Evolutionary conservation across 2,329 filamentous ascomycete species (phyloP).

Genomic region (Calonectria pseudoturangicola): DNA sequence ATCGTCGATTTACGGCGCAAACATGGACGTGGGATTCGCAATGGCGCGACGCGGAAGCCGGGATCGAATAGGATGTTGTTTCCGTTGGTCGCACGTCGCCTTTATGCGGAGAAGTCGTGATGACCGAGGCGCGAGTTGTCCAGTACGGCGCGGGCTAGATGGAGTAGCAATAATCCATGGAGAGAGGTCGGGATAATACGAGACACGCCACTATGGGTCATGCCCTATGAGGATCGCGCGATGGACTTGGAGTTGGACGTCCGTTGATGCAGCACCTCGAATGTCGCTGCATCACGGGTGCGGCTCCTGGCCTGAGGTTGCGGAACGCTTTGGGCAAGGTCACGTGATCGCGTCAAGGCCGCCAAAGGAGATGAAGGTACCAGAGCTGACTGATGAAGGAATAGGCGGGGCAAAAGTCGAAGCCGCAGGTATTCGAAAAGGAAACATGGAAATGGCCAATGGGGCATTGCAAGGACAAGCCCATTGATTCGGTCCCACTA

Average conservation of each 20-base stretch:
- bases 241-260: slow-evolving; percentile 41
- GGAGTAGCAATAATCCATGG: slow-evolving; percentile 44
- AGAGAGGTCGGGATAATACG: slow-evolving; percentile 6
- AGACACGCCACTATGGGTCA: slow-evolving; percentile 21
- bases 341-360: slow-evolving; percentile 48
- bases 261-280: slow-evolving; percentile 49
- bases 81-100: slow-evolving; percentile 49
- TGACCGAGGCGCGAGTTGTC: slow-evolving; percentile 46
- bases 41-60: slow-evolving; percentile 42
- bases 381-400: background rate
- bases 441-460: background rate
- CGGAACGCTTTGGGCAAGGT: slow-evolving; percentile 42
- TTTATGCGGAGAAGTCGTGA: slow-evolving; percentile 53
- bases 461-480: background rate
- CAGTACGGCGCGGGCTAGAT: slow-evolving; percentile 44
- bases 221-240: slow-evolving; percentile 24
- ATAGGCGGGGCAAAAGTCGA: background rate
- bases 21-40: slow-evolving; percentile 48
- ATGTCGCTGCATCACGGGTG: slow-evolving; percentile 54
- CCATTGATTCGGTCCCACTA: too few species aligned
- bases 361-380: background rate
- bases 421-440: background rate
- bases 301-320: slow-evolving; percentile 51
- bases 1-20: slow-evolving; percentile 45
- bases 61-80: slow-evolving; percentile 32